Evolutionary conservation across 2,329 filamentous ascomycete genomes (phyloP), one percentile per base, ranked within the genome.

Genomic region (Rhexocercosporidium sp.): DNA sequence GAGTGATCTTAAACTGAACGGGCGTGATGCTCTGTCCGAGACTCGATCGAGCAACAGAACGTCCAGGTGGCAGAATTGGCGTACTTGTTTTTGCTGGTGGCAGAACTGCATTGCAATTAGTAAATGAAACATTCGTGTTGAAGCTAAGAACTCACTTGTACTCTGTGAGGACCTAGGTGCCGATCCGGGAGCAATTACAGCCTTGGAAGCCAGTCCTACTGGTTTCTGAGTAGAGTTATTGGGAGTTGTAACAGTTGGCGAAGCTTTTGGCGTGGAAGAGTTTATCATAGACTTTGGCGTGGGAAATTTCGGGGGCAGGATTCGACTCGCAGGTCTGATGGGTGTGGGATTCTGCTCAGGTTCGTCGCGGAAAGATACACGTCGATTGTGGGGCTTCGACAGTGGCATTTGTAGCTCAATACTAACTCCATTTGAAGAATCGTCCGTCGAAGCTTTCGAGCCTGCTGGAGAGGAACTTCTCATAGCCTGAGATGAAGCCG

Each of bases 341-440:
- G 46, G 31, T 7, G 44, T 47, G 2, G 41, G 9, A 4, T 53
- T 51, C 4, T 61, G 53, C 47, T 67, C 72, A 0, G n/a, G 54
- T 12, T 66, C 62, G 9, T 70, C 65, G 7, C 64, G 59, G 46
- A 74, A 70, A 8, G 72, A 70, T 29, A 76, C 66, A 62, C 70
- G 56, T 54, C 69, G 62, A 31, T 60, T 66, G 34, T 64, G 59
- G 14, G 56, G 25, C 34, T 67, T 66, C 18, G 70, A 69, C n/a
- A 73, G 31, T n/a, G 72, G 71, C 61, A 73, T 68, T 41, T 72
- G 69, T 31, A 66, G 66, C 37, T 72, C 73, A 47, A 73, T 61
- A n/a, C 71, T 67, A 44, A 70, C 68, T 39, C 69, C 71, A 22
- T 53, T 67, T 12, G 41, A 46, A 37, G 60, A 44, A 7, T 57